These are phyloP conservation scores for Pseudophaeomoniella oleicola DNA, from an alignment of 2,329 filamentous ascomycete species.

Conservation along the genomic window DNA sequence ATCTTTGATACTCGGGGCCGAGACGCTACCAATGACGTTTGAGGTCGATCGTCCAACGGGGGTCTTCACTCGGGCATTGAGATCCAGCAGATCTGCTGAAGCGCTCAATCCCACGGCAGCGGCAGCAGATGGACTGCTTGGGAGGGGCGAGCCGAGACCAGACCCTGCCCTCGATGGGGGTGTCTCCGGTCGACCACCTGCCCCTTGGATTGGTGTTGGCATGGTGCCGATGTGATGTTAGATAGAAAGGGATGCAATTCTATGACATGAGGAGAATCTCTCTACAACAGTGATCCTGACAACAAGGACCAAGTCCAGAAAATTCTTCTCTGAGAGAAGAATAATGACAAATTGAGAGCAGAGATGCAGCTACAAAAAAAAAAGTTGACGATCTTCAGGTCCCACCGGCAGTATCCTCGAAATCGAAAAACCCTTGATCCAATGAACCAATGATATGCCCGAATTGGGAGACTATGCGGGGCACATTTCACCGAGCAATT, in stretches of 20 bases:
- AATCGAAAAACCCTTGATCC: not conserved
- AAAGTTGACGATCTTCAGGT: not conserved
- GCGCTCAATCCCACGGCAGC: constrained; percentile 20
- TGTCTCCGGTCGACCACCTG: not conserved
- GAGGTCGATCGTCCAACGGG: constrained; percentile 9
- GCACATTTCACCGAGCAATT: too few relatives aligned
- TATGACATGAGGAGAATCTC: not conserved
- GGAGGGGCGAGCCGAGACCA: constrained; percentile 10
- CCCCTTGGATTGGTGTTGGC: not conserved
- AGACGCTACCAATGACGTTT: constrained; percentile 39
- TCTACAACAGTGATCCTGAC: not conserved
- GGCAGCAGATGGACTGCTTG: constrained; percentile 24
- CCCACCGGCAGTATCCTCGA: not conserved
- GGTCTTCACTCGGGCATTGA: constrained; percentile 3
- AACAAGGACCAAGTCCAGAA: too few relatives aligned
- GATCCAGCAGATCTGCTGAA: not conserved
- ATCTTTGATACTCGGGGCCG: constrained; percentile 40
- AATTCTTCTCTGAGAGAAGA: not conserved
- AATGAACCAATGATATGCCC: not conserved
- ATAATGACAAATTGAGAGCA: not conserved
- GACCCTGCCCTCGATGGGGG: not conserved
- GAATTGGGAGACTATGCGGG: not conserved
- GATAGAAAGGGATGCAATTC: too few relatives aligned
- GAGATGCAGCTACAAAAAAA: not conserved
- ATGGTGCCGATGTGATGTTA: not conserved